A percentile compares a stretch with the other conserved stretches of the same genome.
These are phyloP conservation scores for Vigna unguiculata DNA, from an alignment of 306 rosid species.

Conservation along the genomic window DNA sequence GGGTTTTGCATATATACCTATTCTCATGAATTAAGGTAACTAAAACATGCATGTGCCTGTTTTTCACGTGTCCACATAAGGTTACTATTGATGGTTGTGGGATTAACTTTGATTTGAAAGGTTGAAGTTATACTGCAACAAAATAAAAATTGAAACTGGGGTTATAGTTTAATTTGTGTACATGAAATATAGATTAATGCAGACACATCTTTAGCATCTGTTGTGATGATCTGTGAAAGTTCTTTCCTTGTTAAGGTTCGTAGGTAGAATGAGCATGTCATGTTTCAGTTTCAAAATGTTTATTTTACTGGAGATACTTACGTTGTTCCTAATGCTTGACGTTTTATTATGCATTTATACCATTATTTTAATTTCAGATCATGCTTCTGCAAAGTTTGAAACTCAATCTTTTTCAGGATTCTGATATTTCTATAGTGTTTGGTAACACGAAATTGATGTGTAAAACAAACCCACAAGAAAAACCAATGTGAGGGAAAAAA, in stretches of 20 bases:
- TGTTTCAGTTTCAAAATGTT: conserved; percentile 49
- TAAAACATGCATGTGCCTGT: conserved; percentile 5
- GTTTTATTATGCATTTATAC: neutral
- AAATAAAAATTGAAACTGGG: conserved; percentile 9
- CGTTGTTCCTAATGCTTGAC: conserved; percentile 49
- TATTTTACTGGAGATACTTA: conserved; percentile 38
- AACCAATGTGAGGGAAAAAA: conserved; percentile 8
- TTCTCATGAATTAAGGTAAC: conserved; percentile 25
- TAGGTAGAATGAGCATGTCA: conserved; percentile 47
- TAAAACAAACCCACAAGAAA: conserved; percentile 13
- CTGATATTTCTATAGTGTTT: conserved; percentile 19
- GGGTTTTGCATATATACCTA: conserved; percentile 42
- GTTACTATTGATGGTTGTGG: conserved; percentile 47
- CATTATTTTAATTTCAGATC: conserved; percentile 28
- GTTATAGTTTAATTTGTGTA: conserved; percentile 26
- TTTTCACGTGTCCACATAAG: conserved; percentile 47
- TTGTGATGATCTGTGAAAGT: conserved; percentile 36
- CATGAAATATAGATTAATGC: neutral
- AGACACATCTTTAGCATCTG: conserved; percentile 19
- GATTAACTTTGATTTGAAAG: conserved; percentile 44
- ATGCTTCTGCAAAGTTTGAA: conserved; percentile 33
- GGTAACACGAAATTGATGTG: conserved; percentile 2
- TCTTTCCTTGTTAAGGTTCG: conserved; percentile 32
- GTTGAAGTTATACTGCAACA: conserved; percentile 52
- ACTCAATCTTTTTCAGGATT: conserved; percentile 35